Conservation (phyloP, 371 early-diverging fungal species). For the Haplosporangium sp. region DNA sequence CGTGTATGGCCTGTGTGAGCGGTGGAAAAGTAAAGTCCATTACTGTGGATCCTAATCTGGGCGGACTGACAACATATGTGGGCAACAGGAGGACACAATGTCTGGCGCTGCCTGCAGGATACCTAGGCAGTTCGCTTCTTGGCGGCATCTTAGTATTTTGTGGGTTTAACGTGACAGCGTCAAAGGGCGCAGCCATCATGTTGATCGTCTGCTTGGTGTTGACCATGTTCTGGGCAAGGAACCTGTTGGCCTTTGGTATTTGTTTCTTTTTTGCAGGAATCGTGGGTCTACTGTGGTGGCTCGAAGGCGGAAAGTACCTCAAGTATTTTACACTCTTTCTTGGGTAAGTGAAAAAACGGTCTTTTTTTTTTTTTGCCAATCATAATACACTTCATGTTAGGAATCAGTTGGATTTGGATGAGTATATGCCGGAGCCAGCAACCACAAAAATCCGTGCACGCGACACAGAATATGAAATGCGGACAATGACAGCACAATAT, state of each 20-base stretch:
- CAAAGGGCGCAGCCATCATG: conserved; percentile 85
- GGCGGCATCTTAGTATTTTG: conserved; percentile 93
- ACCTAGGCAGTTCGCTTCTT: conserved; percentile 80
- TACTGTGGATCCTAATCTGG: conserved; percentile 92
- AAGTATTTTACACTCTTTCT: conserved; percentile 91
- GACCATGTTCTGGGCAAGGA: conserved; percentile 86
- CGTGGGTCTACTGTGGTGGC: conserved; percentile 87
- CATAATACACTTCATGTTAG: background rate
- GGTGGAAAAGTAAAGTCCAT: conserved; percentile 93
- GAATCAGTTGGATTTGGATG: conserved; percentile 30
- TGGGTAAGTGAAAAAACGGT: conserved; percentile 74
- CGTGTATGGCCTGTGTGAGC: conserved; percentile 83
- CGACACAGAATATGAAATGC: conserved; percentile 16
- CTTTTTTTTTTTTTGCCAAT: background rate
- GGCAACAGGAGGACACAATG: conserved; percentile 79
- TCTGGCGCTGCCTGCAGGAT: conserved; percentile 83
- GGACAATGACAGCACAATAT: conserved; percentile 25
- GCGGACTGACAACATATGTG: conserved; percentile 78
- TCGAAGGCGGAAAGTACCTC: conserved; percentile 77
- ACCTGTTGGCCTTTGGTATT: conserved; percentile 87
- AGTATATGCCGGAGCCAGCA: conserved; percentile 27
- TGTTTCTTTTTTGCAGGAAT: conserved; percentile 86
- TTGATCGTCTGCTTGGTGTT: conserved; percentile 81
- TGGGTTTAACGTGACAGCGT: conserved; percentile 88
- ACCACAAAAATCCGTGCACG: conserved; percentile 15